A percentile compares a stretch with the other conserved stretches of the same genome.
Conservation (phyloP, 192 early-diverging fungal genomes). For the Pilaira anomala region DNA sequence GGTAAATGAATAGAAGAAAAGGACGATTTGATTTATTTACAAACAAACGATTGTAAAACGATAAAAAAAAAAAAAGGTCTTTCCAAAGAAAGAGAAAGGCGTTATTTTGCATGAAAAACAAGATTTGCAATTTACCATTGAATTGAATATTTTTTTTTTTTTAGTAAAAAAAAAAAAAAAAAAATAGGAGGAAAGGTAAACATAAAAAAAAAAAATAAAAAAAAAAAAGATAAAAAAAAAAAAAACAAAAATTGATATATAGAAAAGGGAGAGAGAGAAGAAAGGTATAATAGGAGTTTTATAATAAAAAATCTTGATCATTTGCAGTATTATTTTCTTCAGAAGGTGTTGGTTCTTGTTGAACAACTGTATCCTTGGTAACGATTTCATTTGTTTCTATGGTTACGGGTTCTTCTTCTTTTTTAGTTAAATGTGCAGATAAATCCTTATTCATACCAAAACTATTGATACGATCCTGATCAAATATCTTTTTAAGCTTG, state of each 20-base stretch:
- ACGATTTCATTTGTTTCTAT: too few relatives aligned
- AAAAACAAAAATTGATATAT: not conserved
- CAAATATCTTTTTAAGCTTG: constrained; percentile 48
- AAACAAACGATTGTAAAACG: too few relatives aligned
- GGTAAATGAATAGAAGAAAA: too few relatives aligned
- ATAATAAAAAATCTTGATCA: not conserved
- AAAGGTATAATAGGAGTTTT: not conserved
- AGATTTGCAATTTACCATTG: too few relatives aligned
- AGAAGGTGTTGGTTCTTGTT: not conserved
- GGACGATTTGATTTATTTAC: too few relatives aligned
- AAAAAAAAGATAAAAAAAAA: not conserved
- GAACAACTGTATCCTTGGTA: too few relatives aligned
- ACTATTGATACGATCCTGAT: constrained; percentile 47
- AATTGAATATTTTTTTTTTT: too few relatives aligned
- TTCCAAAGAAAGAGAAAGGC: too few relatives aligned
- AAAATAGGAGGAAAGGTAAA: too few relatives aligned
- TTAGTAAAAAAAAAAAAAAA: too few relatives aligned
- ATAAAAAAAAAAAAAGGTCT: too few relatives aligned
- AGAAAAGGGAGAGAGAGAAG: not conserved
- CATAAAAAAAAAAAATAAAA: constrained; percentile 10
- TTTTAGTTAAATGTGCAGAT: constrained; percentile 50
- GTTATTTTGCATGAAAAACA: too few relatives aligned
- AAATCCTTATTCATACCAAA: constrained; percentile 64
- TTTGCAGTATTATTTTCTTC: not conserved
- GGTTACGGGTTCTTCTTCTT: constrained; percentile 2